Base-by-base conservation (phyloP, 2,329 filamentous ascomycete genomes). In the Massarina eburnea region DNA sequence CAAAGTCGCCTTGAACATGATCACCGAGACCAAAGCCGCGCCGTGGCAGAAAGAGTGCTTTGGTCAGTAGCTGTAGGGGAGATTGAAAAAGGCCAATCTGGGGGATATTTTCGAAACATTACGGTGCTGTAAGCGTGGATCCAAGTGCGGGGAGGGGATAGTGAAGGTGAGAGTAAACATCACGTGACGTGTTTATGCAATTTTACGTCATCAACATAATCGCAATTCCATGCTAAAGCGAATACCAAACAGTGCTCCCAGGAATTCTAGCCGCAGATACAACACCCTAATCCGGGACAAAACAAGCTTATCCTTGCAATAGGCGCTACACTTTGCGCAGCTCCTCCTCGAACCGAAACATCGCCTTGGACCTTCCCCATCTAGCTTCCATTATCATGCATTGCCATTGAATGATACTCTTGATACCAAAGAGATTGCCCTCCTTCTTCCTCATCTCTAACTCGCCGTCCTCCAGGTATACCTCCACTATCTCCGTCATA, bases 1-100 rank as follows among this genome's bases (percentile, higher is more conserved):
- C 12, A 56, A 54, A 43, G 50, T 46, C 5, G 51, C 51, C 5
- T 39, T 56, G 20, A 54, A 56, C 26, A 52, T 54, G 51, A 44
- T 49, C 27, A 54, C 51, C 12, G 51, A 52, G 21, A 54, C 51
- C 2, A 47, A 51, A 34, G 45, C 43, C 3, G 51, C 50, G 9
- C 45, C 46, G n/a, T 54, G 49, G 43, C 41, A 32, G 0, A 21
- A 30, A 30, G 48, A 15, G 42, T 55, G 1, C 22, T 55, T 18
- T 55, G 45, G 48, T 45, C 51, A 29, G 33, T 57, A 41, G 45
- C 54, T 33, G 32, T 52, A n/a, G 46, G 37, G 4, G 43, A 48
- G 22, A 8, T 44, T 6, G 48, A 49, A 10, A 35, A 8, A 12
- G 32, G 12, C 41, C 39, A 18, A n/a, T 54, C 17, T 48, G 46